Conservation (phyloP, 2,329 filamentous ascomycete genomes). For the Geosmithia putterillii region DNA sequence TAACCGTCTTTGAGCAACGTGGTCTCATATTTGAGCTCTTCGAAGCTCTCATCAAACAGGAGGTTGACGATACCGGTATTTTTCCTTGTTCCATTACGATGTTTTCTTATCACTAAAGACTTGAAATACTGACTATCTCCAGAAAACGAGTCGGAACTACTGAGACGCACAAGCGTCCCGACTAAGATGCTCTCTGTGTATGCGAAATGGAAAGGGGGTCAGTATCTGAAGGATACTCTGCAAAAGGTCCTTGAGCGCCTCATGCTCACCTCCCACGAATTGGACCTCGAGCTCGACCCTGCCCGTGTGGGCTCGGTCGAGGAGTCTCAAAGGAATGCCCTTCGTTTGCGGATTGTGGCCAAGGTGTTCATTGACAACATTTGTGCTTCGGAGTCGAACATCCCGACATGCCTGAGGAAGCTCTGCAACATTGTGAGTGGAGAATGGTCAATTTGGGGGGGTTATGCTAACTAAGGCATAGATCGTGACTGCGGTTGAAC, state of each 20-base stretch:
- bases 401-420: slow-evolving; percentile 51
- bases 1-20: slow-evolving; percentile 59
- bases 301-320: slow-evolving; percentile 45
- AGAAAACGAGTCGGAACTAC: slow-evolving; percentile 56
- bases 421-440: slow-evolving; percentile 52
- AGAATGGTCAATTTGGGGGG: background rate
- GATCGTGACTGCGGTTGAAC: slow-evolving; percentile 52
- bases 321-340: slow-evolving; percentile 52
- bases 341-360: slow-evolving; percentile 53
- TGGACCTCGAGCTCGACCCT: slow-evolving; percentile 57
- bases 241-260: slow-evolving; percentile 55
- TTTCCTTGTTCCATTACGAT: background rate
- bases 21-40: slow-evolving; percentile 51
- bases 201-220: slow-evolving; percentile 57
- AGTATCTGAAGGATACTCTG: slow-evolving; percentile 51
- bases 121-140: slow-evolving; percentile 4
- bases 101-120: too few species aligned
- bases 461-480: slow-evolving; percentile 8
- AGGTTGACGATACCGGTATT: slow-evolving; percentile 53
- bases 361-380: slow-evolving; percentile 64
- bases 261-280: slow-evolving; percentile 53
- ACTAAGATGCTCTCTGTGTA: slow-evolving; percentile 63
- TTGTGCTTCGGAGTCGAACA: slow-evolving; percentile 46
- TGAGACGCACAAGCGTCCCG: slow-evolving; percentile 57
- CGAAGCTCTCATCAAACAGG: slow-evolving; percentile 55